Percentiles rank a stretch among this genome's conserved stretches.
phyloP scores from a whole-genome alignment of 805 yeast species.

The Starmera quercuum region DNA sequence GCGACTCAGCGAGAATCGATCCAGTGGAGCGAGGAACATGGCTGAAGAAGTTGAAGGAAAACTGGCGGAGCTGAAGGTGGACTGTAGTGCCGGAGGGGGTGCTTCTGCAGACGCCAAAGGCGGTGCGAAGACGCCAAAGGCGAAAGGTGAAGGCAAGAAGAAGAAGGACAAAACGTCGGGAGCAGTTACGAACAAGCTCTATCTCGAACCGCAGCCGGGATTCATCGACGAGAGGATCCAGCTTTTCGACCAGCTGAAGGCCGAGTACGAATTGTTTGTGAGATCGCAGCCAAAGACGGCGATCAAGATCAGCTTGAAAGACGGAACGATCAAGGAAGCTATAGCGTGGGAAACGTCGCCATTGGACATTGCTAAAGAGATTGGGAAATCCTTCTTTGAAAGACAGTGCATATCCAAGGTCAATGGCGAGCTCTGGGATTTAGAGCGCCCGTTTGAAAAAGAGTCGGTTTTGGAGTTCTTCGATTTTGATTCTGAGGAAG shows the following conservation, averaged over 20 bases:
- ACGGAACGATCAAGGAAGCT: slow-evolving; percentile 75
- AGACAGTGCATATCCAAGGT: slow-evolving; percentile 89
- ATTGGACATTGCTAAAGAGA: slow-evolving; percentile 70
- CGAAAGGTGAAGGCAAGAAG: slow-evolving; percentile 31
- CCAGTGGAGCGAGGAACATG: neutral
- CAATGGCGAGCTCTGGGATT: slow-evolving; percentile 88
- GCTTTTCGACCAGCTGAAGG: slow-evolving; percentile 74
- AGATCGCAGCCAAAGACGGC: slow-evolving; percentile 56
- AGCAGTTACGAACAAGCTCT: slow-evolving; percentile 28
- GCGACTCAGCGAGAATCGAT: no score
- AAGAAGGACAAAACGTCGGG: slow-evolving; percentile 33
- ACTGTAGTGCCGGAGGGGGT: slow-evolving; percentile 30
- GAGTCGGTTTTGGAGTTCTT: slow-evolving; percentile 67
- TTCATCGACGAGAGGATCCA: slow-evolving; percentile 74
- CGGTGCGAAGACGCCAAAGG: slow-evolving; percentile 11
- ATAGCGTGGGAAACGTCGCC: slow-evolving; percentile 89
- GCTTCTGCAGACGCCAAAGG: slow-evolving; percentile 24
- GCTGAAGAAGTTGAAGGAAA: neutral
- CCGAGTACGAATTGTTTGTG: slow-evolving; percentile 64
- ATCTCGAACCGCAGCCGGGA: slow-evolving; percentile 71
- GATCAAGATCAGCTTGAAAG: slow-evolving; percentile 77
- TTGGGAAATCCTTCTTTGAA: slow-evolving; percentile 83
- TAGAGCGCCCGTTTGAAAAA: slow-evolving; percentile 84
- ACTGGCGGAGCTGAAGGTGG: neutral
- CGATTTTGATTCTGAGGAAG: slow-evolving; percentile 91